Evolutionary conservation across 225 moss, liverwort and hornwort species (phyloP), one percentile per base, ranked within the genome.

Genomic region (Neckera pumila): DNA sequence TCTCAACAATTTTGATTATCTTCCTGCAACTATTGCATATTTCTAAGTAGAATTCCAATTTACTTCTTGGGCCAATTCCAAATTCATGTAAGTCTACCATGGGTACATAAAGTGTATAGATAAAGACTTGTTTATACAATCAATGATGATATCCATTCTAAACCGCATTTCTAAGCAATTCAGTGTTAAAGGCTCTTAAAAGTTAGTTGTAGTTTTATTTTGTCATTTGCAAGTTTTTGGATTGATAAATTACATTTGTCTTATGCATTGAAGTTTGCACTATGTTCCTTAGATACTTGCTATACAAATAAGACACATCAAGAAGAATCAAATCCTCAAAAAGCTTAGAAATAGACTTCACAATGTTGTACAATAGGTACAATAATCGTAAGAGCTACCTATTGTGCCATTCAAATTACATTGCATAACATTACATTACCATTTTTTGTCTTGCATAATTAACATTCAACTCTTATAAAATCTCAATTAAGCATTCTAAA

Each of bases 151-250:
- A 20, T 66, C 20, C 6, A 36, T 36, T 19, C 1, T 67, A 7
- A n/a, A 67, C 1, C 1, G 2, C 4, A n/a, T n/a, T 66, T n/a
- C 6, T 21, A 12, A 20, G 1, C 0, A n/a, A 67, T 21, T n/a
- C n/a, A n/a, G 0, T 21, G 3, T 11, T 66, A 66, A 20, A 17
- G n/a, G 10, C 5, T 66, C 1, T 0, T 6, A 2, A 21, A n/a
- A 36, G 6, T 36, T 66, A 11, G 1, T 63, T 63, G 17, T 63
- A 17, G 8, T 2, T 63, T 5, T 63, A 64, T 33, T 33, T 17
- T 17, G 33, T 10, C 14, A 64, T 17, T 64, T 33, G 64, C 33
- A 18, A 65, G 5, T 65, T 33, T 18, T 1, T 65, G 5, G 3
- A 65, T 34, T 34, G 5, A 65, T 66, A 20, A 36, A 6, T 11